Conservation (phyloP, 164 flowering plant species). For the Liriodendron chinense region DNA sequence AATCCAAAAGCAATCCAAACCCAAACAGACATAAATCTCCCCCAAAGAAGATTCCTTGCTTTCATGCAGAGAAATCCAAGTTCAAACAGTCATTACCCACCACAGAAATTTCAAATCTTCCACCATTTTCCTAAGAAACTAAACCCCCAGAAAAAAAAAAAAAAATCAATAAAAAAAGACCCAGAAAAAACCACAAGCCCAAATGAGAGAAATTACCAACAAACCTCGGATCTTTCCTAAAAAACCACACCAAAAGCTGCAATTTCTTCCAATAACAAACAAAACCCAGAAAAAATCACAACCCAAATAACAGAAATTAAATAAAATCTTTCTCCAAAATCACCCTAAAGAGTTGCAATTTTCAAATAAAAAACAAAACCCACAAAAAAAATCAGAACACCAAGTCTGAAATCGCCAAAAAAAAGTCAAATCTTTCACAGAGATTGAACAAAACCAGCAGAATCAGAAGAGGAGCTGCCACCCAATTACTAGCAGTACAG, state of each 20-base stretch:
- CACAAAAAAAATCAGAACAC: not conserved
- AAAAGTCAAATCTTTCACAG: not conserved
- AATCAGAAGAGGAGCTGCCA: not conserved
- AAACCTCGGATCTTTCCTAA: not conserved
- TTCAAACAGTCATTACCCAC: not conserved
- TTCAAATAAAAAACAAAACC: not conserved
- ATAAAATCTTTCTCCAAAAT: not conserved
- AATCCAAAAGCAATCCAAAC: not conserved
- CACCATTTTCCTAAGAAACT: not conserved
- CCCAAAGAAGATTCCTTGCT: conserved; percentile 1
- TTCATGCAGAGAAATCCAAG: not conserved
- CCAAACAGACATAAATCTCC: not conserved
- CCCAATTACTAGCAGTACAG: not conserved
- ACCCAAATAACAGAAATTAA: not conserved
- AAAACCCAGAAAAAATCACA: not conserved
- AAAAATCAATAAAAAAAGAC: not conserved
- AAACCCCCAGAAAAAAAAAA: not conserved
- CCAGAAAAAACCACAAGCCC: not conserved
- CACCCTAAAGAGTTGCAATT: not conserved
- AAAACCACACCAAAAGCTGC: not conserved
- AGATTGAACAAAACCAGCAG: not conserved
- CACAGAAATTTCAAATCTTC: not conserved
- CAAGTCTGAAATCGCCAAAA: not conserved
- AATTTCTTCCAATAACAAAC: not conserved
- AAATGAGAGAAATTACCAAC: not conserved